A percentile compares a stretch with the other conserved stretches of the same genome.
These are phyloP conservation scores for Fallopia convolvulus DNA, from an alignment of 148 eudicot species.

Conservation along the genomic window DNA sequence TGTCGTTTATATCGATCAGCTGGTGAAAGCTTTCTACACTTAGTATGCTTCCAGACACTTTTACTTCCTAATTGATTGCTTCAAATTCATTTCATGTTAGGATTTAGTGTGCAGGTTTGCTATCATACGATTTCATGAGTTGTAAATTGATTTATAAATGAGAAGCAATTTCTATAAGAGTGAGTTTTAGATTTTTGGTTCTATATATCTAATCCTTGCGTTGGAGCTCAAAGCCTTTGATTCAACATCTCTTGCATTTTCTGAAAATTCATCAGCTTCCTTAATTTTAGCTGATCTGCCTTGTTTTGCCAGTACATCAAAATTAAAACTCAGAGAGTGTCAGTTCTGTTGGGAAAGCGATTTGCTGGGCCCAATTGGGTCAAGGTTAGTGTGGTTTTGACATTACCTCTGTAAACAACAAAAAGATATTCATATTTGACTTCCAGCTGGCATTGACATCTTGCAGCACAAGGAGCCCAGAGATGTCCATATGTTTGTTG, in stretches of 20 bases:
- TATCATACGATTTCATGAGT: background rate
- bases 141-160: background rate
- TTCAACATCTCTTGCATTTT: background rate
- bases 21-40: constrained; percentile 79
- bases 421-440: background rate
- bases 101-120: background rate
- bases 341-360: constrained; percentile 80
- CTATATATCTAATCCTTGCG: background rate
- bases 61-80: background rate
- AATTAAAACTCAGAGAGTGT: constrained; percentile 81
- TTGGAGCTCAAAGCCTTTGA: background rate
- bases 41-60: constrained; percentile 37
- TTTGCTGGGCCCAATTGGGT: constrained; percentile 91
- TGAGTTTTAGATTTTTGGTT: background rate
- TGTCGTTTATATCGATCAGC: constrained; percentile 79
- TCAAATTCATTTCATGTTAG: background rate
- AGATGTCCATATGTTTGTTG: constrained; percentile 99
- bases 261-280: background rate
- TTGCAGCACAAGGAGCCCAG: constrained; percentile 98
- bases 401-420: background rate
- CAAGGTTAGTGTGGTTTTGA: constrained; percentile 51
- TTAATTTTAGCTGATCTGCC: background rate
- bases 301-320: constrained; percentile 59
- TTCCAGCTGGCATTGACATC: constrained; percentile 11
- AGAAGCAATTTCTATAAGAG: background rate